Percentiles rank a stretch among this genome's conserved stretches.
These are phyloP conservation scores for Aureobasidium sp. DNA, from an alignment of 2,329 filamentous ascomycete genomes.

Conservation along the genomic window DNA sequence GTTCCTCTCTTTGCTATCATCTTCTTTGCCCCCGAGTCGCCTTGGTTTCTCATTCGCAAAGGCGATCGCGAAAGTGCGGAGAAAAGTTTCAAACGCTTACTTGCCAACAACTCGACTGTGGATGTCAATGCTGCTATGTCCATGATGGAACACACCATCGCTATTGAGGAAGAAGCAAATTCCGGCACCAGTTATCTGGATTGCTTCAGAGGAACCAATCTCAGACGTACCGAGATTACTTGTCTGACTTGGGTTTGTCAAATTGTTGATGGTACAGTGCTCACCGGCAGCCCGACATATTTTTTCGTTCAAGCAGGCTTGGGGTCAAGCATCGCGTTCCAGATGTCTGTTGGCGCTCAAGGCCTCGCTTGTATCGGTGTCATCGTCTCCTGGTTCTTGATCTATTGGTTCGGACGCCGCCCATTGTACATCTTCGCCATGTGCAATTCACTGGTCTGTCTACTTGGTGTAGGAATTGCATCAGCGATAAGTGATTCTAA, in stretches of 20 bases:
- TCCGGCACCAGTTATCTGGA: slow-evolving; percentile 30
- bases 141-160: too few species aligned
- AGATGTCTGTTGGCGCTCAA: slow-evolving; percentile 33
- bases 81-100: slow-evolving; percentile 14
- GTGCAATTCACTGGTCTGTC: too few species aligned
- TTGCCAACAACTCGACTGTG: slow-evolving; percentile 18
- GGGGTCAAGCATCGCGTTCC: slow-evolving; percentile 19
- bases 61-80: slow-evolving; percentile 24
- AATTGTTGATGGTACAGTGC: slow-evolving; percentile 27
- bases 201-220: slow-evolving; percentile 31
- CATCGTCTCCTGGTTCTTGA: slow-evolving; percentile 29
- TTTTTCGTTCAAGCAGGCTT: slow-evolving; percentile 33
- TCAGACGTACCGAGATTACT: slow-evolving; percentile 31
- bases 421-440: slow-evolving; percentile 44
- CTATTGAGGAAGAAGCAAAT: slow-evolving; percentile 28
- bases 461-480: too few species aligned
- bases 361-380: slow-evolving; percentile 28
- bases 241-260: slow-evolving; percentile 28
- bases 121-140: too few species aligned
- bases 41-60: slow-evolving; percentile 28
- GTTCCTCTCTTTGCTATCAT: slow-evolving; percentile 27
- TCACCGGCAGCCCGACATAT: slow-evolving; percentile 29
- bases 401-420: slow-evolving; percentile 29
- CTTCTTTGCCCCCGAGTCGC: slow-evolving; percentile 26
- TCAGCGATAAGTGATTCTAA: too few species aligned